Conservation (phyloP, 441 rosid species). For the Erysimum cheiri region DNA sequence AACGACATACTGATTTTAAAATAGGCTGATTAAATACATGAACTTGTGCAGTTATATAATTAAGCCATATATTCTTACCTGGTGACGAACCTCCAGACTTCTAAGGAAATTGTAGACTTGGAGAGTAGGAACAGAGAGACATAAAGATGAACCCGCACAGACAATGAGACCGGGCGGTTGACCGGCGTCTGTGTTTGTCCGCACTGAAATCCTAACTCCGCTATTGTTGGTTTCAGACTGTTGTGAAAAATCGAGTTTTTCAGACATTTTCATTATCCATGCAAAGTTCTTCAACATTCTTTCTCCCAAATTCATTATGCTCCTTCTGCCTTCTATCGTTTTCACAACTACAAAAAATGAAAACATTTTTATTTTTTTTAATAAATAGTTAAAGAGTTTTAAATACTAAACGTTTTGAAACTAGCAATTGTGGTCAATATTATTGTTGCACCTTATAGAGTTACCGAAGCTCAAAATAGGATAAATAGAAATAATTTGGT, state of each 20-base stretch:
- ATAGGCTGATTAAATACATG: neutral
- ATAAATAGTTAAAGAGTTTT: neutral
- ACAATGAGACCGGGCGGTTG: constrained; percentile 57
- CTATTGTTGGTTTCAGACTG: constrained; percentile 45
- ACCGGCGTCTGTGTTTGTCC: constrained; percentile 48
- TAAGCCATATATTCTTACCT: constrained; percentile 46
- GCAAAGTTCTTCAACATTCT: constrained; percentile 66
- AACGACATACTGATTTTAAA: too few species aligned
- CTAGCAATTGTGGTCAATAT: neutral
- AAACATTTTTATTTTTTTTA: neutral
- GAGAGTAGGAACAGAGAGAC: constrained; percentile 56
- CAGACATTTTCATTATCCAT: constrained; percentile 50
- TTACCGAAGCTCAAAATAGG: too few species aligned
- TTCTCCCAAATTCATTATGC: constrained; percentile 57
- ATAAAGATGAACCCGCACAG: constrained; percentile 66
- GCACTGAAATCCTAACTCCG: constrained; percentile 62
- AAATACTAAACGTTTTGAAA: neutral
- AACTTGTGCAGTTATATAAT: neutral
- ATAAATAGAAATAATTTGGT: too few species aligned
- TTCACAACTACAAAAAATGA: constrained; percentile 36
- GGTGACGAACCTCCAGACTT: constrained; percentile 47
- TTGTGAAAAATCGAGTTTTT: constrained; percentile 56
- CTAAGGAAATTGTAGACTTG: constrained; percentile 51
- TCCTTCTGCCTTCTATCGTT: constrained; percentile 46
- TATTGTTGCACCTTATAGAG: too few species aligned